Base-by-base conservation (phyloP, 176 grass and related monocot species). In the Alopecurus myosuroides region DNA sequence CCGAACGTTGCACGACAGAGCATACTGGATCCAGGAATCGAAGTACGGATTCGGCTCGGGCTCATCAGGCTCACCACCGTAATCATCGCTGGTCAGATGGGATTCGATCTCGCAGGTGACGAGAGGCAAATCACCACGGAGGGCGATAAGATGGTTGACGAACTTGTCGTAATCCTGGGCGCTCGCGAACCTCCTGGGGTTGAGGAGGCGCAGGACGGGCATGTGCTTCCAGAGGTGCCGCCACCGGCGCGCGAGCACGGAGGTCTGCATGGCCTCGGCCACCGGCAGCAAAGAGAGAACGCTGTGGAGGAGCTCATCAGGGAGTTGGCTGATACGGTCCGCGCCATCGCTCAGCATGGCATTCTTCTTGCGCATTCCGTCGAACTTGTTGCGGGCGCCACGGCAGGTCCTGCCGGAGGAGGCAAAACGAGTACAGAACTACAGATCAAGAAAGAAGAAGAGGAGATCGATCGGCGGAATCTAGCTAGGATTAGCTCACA, bases 241-340 rank as follows among this genome's bases (percentile, higher is more conserved):
- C 69, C 69, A 72, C 13, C 69, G n/a, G 69, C 40, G 23, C 40
- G 69, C 69, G 5, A 72, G 69, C 23, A 25, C 14, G 42, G 70
- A 73, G 42, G 70, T 73, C 70, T 46, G 23, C 23, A 46, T 25
- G 1, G 41, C 70, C 70, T 73, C 25, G 7, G 29, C 14, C 70
- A 29, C 70, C 41, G 14, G 70, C 41, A 73, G 26, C 12, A 45
- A 30, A 25, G 41, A 17, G 25, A 73, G 70, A 13, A 73, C 41
- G 26, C 17, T 14, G 25, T 73, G 41, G 70, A 48, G 70, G 25
- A 46, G 70, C 25, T 48, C 70, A 1, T 73, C 70, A 1, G 70
- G 70, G 41, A 73, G 70, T 48, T 48, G 41, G 14, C 70, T 73
- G 70, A 73, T 73, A 26, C 25, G 70, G 70, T 73, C 70, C 70